Base-by-base conservation (phyloP, 495 filamentous ascomycete species). In the Hypoxylon perforatum region DNA sequence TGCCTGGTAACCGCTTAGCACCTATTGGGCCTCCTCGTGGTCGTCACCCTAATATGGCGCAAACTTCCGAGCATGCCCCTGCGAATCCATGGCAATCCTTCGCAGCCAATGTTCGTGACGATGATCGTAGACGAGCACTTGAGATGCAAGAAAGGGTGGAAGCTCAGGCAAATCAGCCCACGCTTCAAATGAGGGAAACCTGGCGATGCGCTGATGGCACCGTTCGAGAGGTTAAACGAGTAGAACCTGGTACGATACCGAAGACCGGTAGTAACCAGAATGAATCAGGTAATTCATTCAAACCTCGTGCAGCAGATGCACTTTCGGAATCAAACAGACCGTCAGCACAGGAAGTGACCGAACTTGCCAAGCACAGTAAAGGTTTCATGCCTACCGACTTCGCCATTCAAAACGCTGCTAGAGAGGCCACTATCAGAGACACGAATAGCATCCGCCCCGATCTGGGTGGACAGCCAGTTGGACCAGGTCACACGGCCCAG, bases 121-220 rank as follows among this genome's bases (percentile, higher is more conserved):
- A 70, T 35, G 67, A 70, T 41, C 51, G 45, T 3, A 71, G 57
- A 46, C 58, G 14, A 56, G 71, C 44, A 12, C 62, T 50, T 7
- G 61, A 67, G 49, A 63, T 47, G 19, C 59, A 63, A 46, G 49
- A 56, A 0, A 22, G 46, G 35, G 36, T 58, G 6, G 30, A 63
- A 6, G 45, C 42, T 10, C 59, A 55, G 14, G 56, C 39, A 19
- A 51, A 73, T 7, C 75, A 80, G 59, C 30, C 74, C 14, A 78
- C 81, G 53, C 71, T 84, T 11, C 72, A 73, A 14, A 86, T 90
- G 62, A 84, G 83, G 51, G 90, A 92, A 51, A 88, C 84, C 3
- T 91, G 88, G 87, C 84, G 84, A 15, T 4, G 39, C 11, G 84
- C 86, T 25, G 82, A 36, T 2, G 28, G 84, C 9, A 80, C 79